These are phyloP conservation scores for Pythium brassicae DNA, from an alignment of 352 stramenopile species.

Conservation along the genomic window DNA sequence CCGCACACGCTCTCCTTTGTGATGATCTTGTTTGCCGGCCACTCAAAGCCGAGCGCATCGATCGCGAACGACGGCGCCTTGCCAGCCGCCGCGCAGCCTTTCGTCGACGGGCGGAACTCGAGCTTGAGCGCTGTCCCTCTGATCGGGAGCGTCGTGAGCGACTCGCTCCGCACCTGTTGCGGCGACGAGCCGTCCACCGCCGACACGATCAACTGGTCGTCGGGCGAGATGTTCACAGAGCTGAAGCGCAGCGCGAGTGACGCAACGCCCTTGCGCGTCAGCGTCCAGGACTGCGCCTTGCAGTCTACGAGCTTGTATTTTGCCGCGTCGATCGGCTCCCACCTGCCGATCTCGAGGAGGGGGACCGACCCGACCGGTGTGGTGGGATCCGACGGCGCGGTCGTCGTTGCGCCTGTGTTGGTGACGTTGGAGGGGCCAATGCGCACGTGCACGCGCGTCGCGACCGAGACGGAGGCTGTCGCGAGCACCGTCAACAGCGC, in stretches of 20 bases:
- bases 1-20: slow-evolving; percentile 25
- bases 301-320: slow-evolving; percentile 17
- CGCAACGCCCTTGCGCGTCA: slow-evolving; percentile 20
- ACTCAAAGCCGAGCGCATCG: slow-evolving; percentile 14
- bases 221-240: slow-evolving; percentile 9
- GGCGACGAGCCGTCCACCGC: slow-evolving; percentile 14
- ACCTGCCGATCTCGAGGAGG: slow-evolving; percentile 2
- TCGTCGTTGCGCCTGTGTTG: no score
- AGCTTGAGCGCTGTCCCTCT: slow-evolving; percentile 13
- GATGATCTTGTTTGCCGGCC: slow-evolving; percentile 12
- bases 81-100: neutral
- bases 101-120: slow-evolving; percentile 20
- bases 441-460: no score
- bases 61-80: neutral
- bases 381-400: no score
- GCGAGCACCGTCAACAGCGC: no score
- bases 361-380: no score
- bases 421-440: no score
- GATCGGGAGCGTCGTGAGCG: slow-evolving; percentile 9
- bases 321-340: slow-evolving; percentile 10
- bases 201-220: slow-evolving; percentile 20
- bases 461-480: no score
- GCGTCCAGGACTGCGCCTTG: slow-evolving; percentile 18
- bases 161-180: slow-evolving; percentile 3
- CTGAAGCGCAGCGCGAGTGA: slow-evolving; percentile 19